A percentile compares a stretch with the other conserved stretches of the same genome.
Evolutionary conservation across 1,139 yeast genomes (phyloP).

Genomic region (Maudiozyma humilis): DNA sequence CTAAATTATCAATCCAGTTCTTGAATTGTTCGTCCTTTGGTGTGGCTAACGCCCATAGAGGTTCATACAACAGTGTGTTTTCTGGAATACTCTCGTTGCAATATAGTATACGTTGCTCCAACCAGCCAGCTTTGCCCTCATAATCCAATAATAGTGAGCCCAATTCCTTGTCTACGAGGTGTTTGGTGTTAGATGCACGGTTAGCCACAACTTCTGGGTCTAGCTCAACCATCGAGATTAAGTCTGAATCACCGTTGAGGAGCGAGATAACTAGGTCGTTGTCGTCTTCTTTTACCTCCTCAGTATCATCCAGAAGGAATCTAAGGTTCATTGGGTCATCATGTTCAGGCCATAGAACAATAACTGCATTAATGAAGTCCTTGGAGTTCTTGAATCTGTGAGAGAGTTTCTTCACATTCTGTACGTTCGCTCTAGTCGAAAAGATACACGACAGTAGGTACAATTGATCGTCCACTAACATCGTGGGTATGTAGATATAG

Average conservation of each 20-base stretch:
- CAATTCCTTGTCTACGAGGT: slow-evolving; percentile 14
- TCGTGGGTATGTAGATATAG: too few relatives aligned
- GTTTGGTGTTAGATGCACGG: slow-evolving; percentile 13
- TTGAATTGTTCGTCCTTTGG: slow-evolving; percentile 10
- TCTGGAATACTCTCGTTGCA: slow-evolving; percentile 19
- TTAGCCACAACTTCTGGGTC: slow-evolving; percentile 14
- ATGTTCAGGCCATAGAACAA: slow-evolving; percentile 30
- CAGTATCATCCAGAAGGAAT: slow-evolving; percentile 13
- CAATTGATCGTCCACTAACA: slow-evolving; percentile 19
- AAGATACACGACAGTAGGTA: slow-evolving; percentile 20
- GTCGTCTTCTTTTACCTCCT: not conserved
- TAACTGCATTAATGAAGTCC: slow-evolving; percentile 18
- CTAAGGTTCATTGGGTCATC: slow-evolving; percentile 20
- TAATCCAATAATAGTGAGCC: slow-evolving; percentile 6
- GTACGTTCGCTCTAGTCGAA: slow-evolving; percentile 19
- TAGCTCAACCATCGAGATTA: slow-evolving; percentile 22
- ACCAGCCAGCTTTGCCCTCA: slow-evolving; percentile 11
- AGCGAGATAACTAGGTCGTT: slow-evolving; percentile 15
- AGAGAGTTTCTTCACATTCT: slow-evolving; percentile 10
- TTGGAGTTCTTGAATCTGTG: slow-evolving; percentile 5
- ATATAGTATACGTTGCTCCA: slow-evolving; percentile 21
- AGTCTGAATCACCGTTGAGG: slow-evolving; percentile 14
- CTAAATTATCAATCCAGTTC: slow-evolving; percentile 22
- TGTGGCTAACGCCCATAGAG: slow-evolving; percentile 14
- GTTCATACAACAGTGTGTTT: slow-evolving; percentile 14